phyloP scores from a whole-genome alignment of 1,284 basidiomycete genomes.

The Pascua sp. region DNA sequence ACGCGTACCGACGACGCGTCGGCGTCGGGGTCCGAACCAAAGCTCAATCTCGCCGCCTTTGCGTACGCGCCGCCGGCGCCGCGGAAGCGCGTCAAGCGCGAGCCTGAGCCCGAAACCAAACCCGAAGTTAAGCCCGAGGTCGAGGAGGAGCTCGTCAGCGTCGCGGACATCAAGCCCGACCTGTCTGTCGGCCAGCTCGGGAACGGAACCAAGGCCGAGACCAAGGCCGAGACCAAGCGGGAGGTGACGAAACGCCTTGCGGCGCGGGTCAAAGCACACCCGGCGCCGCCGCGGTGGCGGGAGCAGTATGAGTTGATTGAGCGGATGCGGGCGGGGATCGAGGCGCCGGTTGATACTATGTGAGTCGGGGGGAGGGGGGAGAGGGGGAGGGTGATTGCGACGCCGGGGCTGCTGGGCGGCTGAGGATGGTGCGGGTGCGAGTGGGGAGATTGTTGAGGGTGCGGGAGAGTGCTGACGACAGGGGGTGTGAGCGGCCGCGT shows the following conservation, averaged over 20 bases:
- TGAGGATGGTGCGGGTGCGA: no score
- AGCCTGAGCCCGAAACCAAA: slow-evolving; percentile 14
- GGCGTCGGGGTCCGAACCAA: background rate
- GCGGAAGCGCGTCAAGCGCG: slow-evolving; percentile 15
- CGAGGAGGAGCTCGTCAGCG: background rate
- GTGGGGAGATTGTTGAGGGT: no score
- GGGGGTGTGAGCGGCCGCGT: slow-evolving; percentile 37
- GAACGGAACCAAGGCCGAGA: slow-evolving; percentile 10
- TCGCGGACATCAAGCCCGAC: background rate
- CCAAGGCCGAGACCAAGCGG: slow-evolving; percentile 18
- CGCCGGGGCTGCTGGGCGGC: no score
- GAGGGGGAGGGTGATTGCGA: no score
- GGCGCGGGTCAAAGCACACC: slow-evolving; percentile 58
- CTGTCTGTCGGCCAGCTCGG: no score
- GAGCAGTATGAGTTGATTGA: slow-evolving; percentile 72
- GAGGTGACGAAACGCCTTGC: slow-evolving; percentile 56
- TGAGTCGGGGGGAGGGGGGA: slow-evolving; percentile 57
- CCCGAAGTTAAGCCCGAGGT: slow-evolving; percentile 5
- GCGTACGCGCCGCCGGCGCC: slow-evolving; percentile 15
- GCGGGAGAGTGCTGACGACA: slow-evolving; percentile 13
- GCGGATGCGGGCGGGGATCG: slow-evolving; percentile 66
- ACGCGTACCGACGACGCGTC: slow-evolving; percentile 1
- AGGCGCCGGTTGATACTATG: slow-evolving; percentile 89
- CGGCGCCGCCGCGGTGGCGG: slow-evolving; percentile 67
- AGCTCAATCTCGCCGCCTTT: slow-evolving; percentile 20